phyloP scores from a whole-genome alignment of 768 basidiomycete species.

The Boletellus sp. region DNA sequence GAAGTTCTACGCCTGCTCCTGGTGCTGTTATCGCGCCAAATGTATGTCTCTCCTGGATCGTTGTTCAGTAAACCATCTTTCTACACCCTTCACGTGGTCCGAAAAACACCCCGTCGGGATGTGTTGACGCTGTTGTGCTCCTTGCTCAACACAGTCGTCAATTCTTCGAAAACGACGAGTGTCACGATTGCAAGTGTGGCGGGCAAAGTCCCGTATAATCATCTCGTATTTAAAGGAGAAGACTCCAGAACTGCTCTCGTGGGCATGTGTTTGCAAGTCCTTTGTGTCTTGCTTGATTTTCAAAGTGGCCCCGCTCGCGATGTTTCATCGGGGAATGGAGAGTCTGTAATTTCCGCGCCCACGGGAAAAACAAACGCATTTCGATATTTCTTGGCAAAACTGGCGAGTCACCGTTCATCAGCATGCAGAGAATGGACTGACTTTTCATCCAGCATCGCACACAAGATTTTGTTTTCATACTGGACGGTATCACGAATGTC shows the following conservation, averaged over 20 bases:
- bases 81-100: constrained; percentile 75
- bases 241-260: constrained; percentile 73
- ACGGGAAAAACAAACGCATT: constrained; percentile 81
- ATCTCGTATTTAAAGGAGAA: constrained; percentile 87
- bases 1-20: constrained; percentile 89
- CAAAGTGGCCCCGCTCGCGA: constrained; percentile 75
- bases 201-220: constrained; percentile 83
- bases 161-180: constrained; percentile 49
- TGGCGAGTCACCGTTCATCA: constrained; percentile 42
- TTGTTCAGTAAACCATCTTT: constrained; percentile 71
- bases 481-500: constrained; percentile 65
- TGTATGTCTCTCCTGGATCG: constrained; percentile 71
- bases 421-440: constrained; percentile 8
- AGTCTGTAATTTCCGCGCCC: constrained; percentile 44
- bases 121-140: constrained; percentile 94
- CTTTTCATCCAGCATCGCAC: constrained; percentile 65
- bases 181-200: constrained; percentile 65
- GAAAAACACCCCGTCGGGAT: constrained; percentile 70
- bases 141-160: constrained; percentile 85
- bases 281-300: constrained; percentile 76
- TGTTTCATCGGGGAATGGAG: constrained; percentile 37
- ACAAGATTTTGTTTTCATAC: constrained; percentile 83
- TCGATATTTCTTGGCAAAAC: constrained; percentile 85
- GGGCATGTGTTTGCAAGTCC: constrained; percentile 69
- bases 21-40: constrained; percentile 84